phyloP scores from a whole-genome alignment of 2,329 filamentous ascomycete genomes.

The Aureobasidium sp. region DNA sequence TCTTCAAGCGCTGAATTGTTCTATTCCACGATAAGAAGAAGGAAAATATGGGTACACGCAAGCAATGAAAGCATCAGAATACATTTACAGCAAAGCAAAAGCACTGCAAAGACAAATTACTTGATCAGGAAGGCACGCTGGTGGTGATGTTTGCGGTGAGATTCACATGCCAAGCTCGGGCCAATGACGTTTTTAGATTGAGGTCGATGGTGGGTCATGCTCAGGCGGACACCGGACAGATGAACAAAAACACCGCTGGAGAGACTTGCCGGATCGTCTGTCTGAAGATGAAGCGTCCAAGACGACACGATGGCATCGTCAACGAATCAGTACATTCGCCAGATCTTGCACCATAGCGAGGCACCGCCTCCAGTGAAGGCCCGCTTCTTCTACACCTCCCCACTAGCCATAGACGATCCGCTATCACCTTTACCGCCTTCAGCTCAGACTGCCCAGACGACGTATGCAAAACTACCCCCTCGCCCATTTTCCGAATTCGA shows the following conservation, averaged over 20 bases:
- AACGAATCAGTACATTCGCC: slow-evolving; percentile 37
- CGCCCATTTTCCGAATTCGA: slow-evolving; percentile 31
- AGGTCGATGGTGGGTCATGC: not conserved
- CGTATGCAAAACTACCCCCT: slow-evolving; percentile 21
- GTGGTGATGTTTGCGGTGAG: not conserved
- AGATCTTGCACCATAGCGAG: slow-evolving; percentile 32
- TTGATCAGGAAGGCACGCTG: not conserved
- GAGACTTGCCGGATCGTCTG: not conserved
- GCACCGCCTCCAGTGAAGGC: slow-evolving; percentile 26
- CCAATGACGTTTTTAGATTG: not conserved
- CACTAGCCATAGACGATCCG: slow-evolving; percentile 30
- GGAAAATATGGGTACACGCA: not conserved
- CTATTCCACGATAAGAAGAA: not conserved
- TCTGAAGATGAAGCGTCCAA: not conserved
- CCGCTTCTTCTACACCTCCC: slow-evolving; percentile 30
- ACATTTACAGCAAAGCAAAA: not conserved
- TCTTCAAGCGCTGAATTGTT: slow-evolving; percentile 8
- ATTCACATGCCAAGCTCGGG: slow-evolving; percentile 1
- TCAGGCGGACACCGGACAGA: slow-evolving; percentile 10
- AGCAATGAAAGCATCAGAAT: not conserved
- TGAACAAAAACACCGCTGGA: not conserved
- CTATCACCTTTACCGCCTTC: slow-evolving; percentile 30
- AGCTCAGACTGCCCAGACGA: slow-evolving; percentile 16
- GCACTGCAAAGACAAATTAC: not conserved
- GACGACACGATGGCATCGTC: slow-evolving; percentile 7